Base-by-base conservation (phyloP, 106 monocot genomes). In the Apostasia ramifera region DNA sequence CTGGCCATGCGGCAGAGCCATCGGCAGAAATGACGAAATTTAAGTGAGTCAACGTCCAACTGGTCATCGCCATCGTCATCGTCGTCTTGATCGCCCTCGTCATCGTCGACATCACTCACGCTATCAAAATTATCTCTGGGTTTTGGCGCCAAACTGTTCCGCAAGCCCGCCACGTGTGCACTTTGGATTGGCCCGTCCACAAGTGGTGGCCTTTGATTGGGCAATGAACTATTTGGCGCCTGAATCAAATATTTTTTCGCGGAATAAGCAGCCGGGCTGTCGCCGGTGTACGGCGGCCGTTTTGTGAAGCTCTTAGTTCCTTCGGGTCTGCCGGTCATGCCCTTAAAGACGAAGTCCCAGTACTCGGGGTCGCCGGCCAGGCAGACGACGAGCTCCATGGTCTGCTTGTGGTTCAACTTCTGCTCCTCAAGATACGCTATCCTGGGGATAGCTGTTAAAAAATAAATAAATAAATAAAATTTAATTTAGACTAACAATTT, bases 341-440 rank as follows among this genome's bases (percentile, higher is more conserved):
- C 71, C 71, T 11, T 62, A 1, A 3, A 5, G 15, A 62, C 62
- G 7, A 73, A 73, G 1, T 64, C 64, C 73, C 73, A 73, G 52
- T 64, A 63, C 5, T 1, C 55, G 8, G 9, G n/a, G 39, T 73
- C 53, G 0, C 13, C 26, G 2, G 73, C 73, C 63, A 73, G 14
- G 39, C 9, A 47, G 5, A 4, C 63, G 3, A 64, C 53, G 44
- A 73, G 73, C 38, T 53, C 41, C 73, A 73, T 54, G 2, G 64
- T 54, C 44, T 64, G n/a, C 3, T 12, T 63, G 8, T 64, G 73
- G 53, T 64, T 40, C 55, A 3, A 63, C 44, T 73, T 73, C 1
- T 44, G 63, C 13, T 63, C 11, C 63, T 53, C 55, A 26, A 73
- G 63, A 6, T 15, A 8, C 54, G 9, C 10, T 9, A 63, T 40